Conservation (phyloP, 2,329 filamentous ascomycete genomes). For the Diaporthe sp. region DNA sequence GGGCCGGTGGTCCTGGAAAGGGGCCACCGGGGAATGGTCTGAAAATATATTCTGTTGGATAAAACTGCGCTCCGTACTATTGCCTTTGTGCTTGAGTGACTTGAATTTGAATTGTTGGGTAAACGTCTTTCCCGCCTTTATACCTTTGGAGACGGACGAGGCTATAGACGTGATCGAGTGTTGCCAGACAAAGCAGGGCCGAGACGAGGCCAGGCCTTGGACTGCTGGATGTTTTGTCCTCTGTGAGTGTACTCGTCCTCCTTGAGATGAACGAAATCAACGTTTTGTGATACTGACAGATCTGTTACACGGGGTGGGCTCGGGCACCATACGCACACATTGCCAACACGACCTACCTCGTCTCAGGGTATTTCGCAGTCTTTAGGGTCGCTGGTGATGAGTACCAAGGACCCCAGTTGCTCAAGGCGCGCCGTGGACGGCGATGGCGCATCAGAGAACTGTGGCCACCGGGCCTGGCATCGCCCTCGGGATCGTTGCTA, state of each 20-base stretch:
- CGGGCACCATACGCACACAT: too few relatives aligned
- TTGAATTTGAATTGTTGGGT: too few relatives aligned
- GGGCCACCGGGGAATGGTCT: neutral
- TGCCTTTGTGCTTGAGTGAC: neutral
- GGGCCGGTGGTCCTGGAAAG: neutral
- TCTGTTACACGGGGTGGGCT: too few relatives aligned
- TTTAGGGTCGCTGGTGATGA: neutral
- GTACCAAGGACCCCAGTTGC: neutral
- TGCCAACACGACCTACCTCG: neutral
- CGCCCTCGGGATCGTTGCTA: neutral
- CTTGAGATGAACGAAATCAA: neutral
- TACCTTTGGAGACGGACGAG: too few relatives aligned
- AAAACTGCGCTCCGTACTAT: neutral
- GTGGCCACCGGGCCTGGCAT: too few relatives aligned
- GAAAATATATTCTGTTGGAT: slow-evolving; percentile 28
- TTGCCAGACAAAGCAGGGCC: neutral
- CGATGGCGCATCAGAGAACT: neutral
- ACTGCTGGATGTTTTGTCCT: neutral
- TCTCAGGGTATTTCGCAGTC: neutral
- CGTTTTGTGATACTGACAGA: neutral
- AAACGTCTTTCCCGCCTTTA: too few relatives aligned
- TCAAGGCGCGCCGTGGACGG: too few relatives aligned
- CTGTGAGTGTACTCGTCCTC: neutral
- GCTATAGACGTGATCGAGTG: neutral
- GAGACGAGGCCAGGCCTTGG: neutral